Conservation (phyloP, 2,329 filamentous ascomycete species). For the Cladosporium cucumerinum region DNA sequence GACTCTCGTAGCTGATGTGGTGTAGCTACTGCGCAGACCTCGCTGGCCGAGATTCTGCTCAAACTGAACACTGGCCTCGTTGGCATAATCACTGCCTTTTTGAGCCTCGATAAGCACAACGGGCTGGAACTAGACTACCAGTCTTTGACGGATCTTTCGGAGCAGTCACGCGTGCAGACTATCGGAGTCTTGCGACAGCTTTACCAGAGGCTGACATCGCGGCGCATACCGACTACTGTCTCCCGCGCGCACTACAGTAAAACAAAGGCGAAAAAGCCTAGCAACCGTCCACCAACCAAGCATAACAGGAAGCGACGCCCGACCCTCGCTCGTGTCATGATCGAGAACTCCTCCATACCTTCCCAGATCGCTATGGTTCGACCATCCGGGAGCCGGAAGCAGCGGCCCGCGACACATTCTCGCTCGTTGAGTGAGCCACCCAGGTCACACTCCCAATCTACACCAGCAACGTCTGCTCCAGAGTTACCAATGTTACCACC, state of each 20-base stretch:
- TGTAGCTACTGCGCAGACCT: conserved; percentile 44
- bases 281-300: background rate
- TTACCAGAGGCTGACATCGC: conserved; percentile 25
- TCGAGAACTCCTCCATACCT: conserved; percentile 29
- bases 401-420: conserved; percentile 2
- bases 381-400: conserved; percentile 19
- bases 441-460: background rate
- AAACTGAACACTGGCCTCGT: conserved; percentile 48
- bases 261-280: background rate
- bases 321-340: conserved; percentile 29
- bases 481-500: background rate
- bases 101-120: conserved; percentile 37
- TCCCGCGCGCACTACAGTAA: background rate
- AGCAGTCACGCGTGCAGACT: conserved; percentile 44
- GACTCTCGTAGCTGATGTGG: background rate
- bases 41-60: conserved; percentile 45
- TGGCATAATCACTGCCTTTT: conserved; percentile 44
- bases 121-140: conserved; percentile 40
- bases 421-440: background rate
- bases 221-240: background rate
- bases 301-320: conserved; percentile 22
- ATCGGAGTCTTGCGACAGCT: conserved; percentile 42
- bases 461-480: background rate
- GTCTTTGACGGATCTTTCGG: conserved; percentile 45
- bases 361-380: conserved; percentile 30